Percentiles rank a stretch among this genome's conserved stretches.
phyloP scores from a whole-genome alignment of 306 rosid genomes.

The Fragaria iinumae region DNA sequence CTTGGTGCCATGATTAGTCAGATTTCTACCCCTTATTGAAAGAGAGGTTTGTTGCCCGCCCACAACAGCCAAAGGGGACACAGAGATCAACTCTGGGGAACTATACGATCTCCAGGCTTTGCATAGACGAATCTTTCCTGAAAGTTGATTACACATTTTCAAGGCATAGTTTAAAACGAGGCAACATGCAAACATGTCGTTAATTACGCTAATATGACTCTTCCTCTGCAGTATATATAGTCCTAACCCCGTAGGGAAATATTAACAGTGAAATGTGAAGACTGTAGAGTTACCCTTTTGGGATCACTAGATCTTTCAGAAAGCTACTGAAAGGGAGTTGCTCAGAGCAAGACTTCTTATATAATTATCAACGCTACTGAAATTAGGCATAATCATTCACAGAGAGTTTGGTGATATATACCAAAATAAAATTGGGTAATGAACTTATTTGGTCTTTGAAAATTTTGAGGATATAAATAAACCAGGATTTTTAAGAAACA shows the following conservation, averaged over 20 bases:
- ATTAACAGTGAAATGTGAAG: not conserved
- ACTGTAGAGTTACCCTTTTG: not conserved
- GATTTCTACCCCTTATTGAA: constrained; percentile 72
- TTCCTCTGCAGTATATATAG: not conserved
- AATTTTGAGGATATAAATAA: not conserved
- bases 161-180: constrained; percentile 14
- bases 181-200: not conserved
- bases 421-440: not conserved
- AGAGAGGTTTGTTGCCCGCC: constrained; percentile 72
- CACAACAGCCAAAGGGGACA: constrained; percentile 82
- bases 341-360: not conserved
- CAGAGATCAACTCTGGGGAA: constrained; percentile 79
- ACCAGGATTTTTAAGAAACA: not conserved
- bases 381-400: not conserved
- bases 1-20: constrained; percentile 72
- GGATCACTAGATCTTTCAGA: not conserved
- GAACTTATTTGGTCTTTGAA: not conserved
- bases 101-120: constrained; percentile 68
- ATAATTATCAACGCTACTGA: not conserved
- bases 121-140: constrained; percentile 68
- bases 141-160: constrained; percentile 24
- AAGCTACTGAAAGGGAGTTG: not conserved
- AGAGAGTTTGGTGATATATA: not conserved
- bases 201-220: not conserved
- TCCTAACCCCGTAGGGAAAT: not conserved